Evolutionary conservation across 495 filamentous ascomycete genomes (phyloP).

Genomic region (Talaromyces nanjingensis): DNA sequence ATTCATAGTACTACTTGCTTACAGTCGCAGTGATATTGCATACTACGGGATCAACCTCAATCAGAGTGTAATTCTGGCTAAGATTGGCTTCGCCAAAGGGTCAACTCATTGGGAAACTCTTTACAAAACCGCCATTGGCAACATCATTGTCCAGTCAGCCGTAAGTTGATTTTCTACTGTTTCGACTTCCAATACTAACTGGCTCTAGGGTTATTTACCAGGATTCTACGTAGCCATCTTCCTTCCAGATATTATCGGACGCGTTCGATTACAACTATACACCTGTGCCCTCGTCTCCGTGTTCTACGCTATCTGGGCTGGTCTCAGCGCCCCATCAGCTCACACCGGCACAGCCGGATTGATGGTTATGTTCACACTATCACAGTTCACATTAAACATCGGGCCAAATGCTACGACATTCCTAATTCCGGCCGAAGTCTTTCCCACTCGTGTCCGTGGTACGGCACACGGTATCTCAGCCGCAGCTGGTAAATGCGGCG

Average conservation of each 20-base stretch:
- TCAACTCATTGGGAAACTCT: constrained; percentile 23
- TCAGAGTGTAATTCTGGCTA: constrained; percentile 24
- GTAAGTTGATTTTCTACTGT: neutral
- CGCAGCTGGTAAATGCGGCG: constrained; percentile 50
- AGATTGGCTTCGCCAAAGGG: constrained; percentile 26
- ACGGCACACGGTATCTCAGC: constrained; percentile 52
- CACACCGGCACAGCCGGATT: constrained; percentile 23
- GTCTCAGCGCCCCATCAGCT: constrained; percentile 17
- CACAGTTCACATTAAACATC: constrained; percentile 55
- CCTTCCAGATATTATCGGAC: constrained; percentile 25
- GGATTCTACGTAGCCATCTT: constrained; percentile 30
- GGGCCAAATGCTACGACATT: constrained; percentile 55
- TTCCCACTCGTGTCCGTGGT: constrained; percentile 54
- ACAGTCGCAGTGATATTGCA: constrained; percentile 22
- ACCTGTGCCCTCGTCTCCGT: constrained; percentile 20
- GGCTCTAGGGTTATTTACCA: constrained; percentile 21
- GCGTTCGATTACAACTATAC: constrained; percentile 24
- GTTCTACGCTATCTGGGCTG: constrained; percentile 28
- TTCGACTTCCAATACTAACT: no score
- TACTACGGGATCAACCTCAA: constrained; percentile 34
- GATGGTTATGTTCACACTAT: constrained; percentile 47
- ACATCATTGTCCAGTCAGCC: constrained; percentile 27
- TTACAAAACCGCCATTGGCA: constrained; percentile 25
- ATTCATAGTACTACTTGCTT: neutral
- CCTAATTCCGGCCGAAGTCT: constrained; percentile 54